phyloP scores from a whole-genome alignment of 306 rosid species.

The Lathyrus sativus region DNA sequence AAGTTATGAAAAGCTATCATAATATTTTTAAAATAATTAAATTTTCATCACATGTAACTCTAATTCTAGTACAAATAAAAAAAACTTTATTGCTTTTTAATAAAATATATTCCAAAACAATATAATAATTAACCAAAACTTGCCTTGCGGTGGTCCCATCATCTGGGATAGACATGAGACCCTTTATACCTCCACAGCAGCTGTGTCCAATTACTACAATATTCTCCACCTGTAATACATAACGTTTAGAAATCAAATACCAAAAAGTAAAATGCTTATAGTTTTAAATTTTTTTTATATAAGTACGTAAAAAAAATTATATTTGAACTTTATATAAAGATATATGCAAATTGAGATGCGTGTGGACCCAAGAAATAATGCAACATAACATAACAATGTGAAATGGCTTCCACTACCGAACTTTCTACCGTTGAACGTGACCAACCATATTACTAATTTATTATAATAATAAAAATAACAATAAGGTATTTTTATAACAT shows the following conservation, averaged over 20 bases:
- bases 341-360: constrained; percentile 9
- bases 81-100: constrained; percentile 8
- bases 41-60: constrained; percentile 13
- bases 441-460: neutral
- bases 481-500: too few species aligned
- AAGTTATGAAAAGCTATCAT: constrained; percentile 32
- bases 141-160: constrained; percentile 83
- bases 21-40: neutral
- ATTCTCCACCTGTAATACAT: constrained; percentile 75
- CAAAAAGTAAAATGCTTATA: neutral
- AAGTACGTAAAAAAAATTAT: too few species aligned
- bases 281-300: neutral
- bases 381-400: constrained; percentile 15
- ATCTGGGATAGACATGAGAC: constrained; percentile 92
- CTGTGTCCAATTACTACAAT: constrained; percentile 94
- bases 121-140: constrained; percentile 3
- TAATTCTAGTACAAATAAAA: neutral
- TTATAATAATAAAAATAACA: too few species aligned
- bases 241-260: constrained; percentile 17
- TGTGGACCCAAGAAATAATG: constrained; percentile 41
- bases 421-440: constrained; percentile 28
- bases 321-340: too few species aligned
- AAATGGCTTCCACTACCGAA: constrained; percentile 29
- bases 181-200: constrained; percentile 95
- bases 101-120: constrained; percentile 9